Base-by-base conservation (phyloP, 2,329 filamentous ascomycete species). In the Teratosphaeria gauchensis region DNA sequence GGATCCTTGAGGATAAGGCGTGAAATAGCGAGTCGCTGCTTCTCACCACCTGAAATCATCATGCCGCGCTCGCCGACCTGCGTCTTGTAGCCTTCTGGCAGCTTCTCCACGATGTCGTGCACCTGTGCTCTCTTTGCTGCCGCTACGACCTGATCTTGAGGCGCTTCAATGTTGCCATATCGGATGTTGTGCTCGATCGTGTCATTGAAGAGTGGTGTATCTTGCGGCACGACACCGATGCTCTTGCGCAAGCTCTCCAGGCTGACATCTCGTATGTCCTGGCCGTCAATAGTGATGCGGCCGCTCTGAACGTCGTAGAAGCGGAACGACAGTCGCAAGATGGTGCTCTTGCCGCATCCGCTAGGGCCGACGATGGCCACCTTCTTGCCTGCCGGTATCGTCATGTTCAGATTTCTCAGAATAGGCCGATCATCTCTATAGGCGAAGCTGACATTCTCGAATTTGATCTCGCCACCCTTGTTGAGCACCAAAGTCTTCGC, bases 191-290 rank as follows among this genome's bases (percentile, higher is more conserved):
- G 90, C 70, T 89, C 88, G 59, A 99, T 92, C 0, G 91, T 94
- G 69, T 96, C 91, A 72, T 99, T 99, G 79, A 99, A 99, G 1
- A 99, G 80, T 0, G 94, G 92, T 0, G 94, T 97, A 67, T 99
- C 94, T 72, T 99, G 95, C 0, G 94, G 94, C 0, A 99, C 94
- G 16, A 99, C 92, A 24, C 94, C 94, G 63, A 99, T 97, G 2
- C 88, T 83, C 63, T 84, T 84, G 6, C 94, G 85, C 31, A 99
- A 78, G 38, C 89, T 95, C 56, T 95, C 90, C 1, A 97, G 74
- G 11, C 81, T 86, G 1, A 99, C 87, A 59, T 90, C 82, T 48
- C 89, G 87, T 64, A 99, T 85, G 71, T 99, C 92, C 71, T 99
- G 94, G 56, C 88, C 91, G 69, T 99, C 94, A 61, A 99, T 90